These are phyloP conservation scores for Tarenaya hassleriana DNA, from an alignment of 345 rosid species.

Conservation along the genomic window DNA sequence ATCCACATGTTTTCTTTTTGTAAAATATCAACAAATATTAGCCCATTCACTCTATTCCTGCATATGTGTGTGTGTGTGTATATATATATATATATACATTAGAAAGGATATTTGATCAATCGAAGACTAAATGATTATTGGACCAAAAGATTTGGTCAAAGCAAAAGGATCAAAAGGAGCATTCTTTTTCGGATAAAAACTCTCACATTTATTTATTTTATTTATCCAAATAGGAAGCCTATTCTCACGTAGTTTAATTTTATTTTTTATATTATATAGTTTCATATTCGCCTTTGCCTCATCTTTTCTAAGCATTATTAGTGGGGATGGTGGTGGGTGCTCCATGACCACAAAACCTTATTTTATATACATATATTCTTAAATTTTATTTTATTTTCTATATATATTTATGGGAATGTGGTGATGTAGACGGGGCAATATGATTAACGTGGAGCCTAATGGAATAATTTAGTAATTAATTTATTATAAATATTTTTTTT, in stretches of 20 bases:
- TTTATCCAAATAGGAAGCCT: conserved; percentile 6
- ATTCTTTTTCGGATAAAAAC: conserved; percentile 23
- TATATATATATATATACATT: no score
- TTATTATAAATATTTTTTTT: background rate
- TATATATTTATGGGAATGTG: conserved; percentile 32
- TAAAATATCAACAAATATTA: no score
- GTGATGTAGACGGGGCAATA: conserved; percentile 35
- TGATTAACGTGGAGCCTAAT: conserved; percentile 44
- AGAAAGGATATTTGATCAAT: conserved; percentile 20
- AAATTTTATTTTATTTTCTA: background rate
- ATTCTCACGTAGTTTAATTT: background rate
- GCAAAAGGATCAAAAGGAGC: conserved; percentile 14
- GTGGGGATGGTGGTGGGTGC: no score
- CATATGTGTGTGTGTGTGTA: no score
- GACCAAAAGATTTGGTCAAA: conserved; percentile 25
- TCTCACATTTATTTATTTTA: conserved; percentile 22
- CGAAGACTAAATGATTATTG: conserved; percentile 20
- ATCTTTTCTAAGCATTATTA: conserved; percentile 33
- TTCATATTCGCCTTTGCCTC: conserved; percentile 22
- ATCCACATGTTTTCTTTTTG: no score
- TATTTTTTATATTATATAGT: background rate
- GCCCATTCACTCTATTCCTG: no score
- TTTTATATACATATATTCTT: background rate
- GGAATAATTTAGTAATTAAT: conserved; percentile 4
- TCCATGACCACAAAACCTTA: no score